These are phyloP conservation scores for Phoenix roebelenii DNA, from an alignment of 176 grass and related monocot species.

Conservation along the genomic window DNA sequence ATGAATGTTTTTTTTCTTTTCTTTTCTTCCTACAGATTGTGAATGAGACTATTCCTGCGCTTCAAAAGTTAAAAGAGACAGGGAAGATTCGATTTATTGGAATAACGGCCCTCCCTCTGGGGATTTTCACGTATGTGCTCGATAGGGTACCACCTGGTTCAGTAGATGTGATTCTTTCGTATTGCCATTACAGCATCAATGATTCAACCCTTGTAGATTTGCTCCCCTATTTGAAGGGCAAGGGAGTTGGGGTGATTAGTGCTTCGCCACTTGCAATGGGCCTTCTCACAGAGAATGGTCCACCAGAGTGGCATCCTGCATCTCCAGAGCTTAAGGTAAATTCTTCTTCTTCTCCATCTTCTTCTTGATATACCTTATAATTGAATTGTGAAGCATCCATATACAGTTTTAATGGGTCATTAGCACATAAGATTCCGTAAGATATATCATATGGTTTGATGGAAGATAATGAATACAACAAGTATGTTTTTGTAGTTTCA, in stretches of 20 bases:
- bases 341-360: neutral
- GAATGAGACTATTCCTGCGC: constrained; percentile 72
- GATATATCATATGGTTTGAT: too few species aligned
- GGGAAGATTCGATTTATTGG: constrained; percentile 84
- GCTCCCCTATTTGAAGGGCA: constrained; percentile 83
- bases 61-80: constrained; percentile 66
- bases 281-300: constrained; percentile 72
- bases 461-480: too few species aligned
- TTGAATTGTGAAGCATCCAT: neutral
- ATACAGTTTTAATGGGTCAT: neutral
- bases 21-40: constrained; percentile 40
- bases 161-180: constrained; percentile 76
- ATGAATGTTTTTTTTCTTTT: neutral
- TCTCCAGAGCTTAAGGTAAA: constrained; percentile 62
- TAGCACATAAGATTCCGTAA: too few species aligned
- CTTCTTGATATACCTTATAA: neutral
- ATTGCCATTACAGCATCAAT: constrained; percentile 86
- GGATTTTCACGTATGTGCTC: constrained; percentile 53
- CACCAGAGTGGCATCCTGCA: constrained; percentile 81
- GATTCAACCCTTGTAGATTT: constrained; percentile 51
- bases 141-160: constrained; percentile 48
- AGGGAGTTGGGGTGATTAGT: constrained; percentile 67
- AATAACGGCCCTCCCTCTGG: constrained; percentile 65
- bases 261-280: constrained; percentile 85
- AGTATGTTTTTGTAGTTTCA: too few species aligned